A percentile compares a stretch with the other conserved stretches of the same genome.
These are phyloP conservation scores for Gastrolobium villosum DNA, from an alignment of 306 rosid species.

Conservation along the genomic window DNA sequence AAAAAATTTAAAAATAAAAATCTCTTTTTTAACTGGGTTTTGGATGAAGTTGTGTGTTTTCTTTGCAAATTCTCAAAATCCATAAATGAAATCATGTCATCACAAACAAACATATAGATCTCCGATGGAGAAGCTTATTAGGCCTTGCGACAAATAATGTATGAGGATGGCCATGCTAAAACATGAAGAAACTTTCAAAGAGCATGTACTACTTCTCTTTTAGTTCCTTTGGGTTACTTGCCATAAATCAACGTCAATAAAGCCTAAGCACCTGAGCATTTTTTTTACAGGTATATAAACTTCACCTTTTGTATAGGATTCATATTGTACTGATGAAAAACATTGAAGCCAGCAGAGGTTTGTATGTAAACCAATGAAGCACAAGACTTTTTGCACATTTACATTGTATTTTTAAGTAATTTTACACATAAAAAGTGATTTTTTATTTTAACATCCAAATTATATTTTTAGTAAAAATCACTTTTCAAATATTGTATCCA, in stretches of 20 bases:
- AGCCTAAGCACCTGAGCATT: conserved; percentile 6
- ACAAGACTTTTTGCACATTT: too few relatives aligned
- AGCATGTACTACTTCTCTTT: conserved; percentile 66
- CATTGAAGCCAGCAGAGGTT: conserved; percentile 50
- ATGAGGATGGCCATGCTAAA: conserved; percentile 82
- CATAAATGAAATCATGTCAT: too few relatives aligned
- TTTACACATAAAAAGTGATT: too few relatives aligned
- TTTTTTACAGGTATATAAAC: conserved; percentile 69
- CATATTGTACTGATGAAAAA: conserved; percentile 81
- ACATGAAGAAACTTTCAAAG: conserved; percentile 84
- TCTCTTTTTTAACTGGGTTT: too few relatives aligned
- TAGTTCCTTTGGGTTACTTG: conserved; percentile 7
- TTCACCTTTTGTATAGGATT: conserved; percentile 77
- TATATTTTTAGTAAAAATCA: too few relatives aligned
- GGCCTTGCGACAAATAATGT: conserved; percentile 71
- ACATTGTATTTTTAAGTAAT: too few relatives aligned
- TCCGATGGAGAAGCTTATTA: conserved; percentile 71
- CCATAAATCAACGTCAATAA: background rate
- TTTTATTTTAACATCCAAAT: too few relatives aligned
- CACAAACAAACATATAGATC: background rate
- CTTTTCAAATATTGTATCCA: too few relatives aligned
- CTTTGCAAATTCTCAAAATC: too few relatives aligned
- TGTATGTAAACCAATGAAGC: conserved; percentile 49
- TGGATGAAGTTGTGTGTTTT: too few relatives aligned
- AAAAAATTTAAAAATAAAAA: too few relatives aligned